These are phyloP conservation scores for Fusarium buxicola DNA, from an alignment of 2,329 filamentous ascomycete species.

Conservation along the genomic window DNA sequence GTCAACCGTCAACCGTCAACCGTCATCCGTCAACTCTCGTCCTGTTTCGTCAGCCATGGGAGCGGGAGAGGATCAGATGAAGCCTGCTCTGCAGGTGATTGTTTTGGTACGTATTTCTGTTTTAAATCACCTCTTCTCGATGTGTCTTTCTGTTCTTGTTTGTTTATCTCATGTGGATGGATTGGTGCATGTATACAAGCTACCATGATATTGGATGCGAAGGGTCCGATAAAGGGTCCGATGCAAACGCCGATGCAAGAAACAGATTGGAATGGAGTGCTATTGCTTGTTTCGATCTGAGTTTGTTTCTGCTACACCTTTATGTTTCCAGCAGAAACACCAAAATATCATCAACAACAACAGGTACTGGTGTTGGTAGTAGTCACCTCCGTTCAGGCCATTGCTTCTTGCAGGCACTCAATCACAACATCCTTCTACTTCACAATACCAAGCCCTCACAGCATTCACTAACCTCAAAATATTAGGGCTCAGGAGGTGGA, in stretches of 20 bases:
- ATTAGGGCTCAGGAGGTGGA: slow-evolving; percentile 87
- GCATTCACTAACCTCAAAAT: slow-evolving; percentile 27
- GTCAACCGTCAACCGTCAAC: slow-evolving; percentile 4
- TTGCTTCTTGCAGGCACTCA: not conserved
- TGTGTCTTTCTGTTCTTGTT: not conserved
- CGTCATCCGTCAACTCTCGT: slow-evolving; percentile 18
- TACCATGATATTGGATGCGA: not conserved
- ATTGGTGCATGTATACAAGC: slow-evolving; percentile 11
- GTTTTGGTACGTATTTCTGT: slow-evolving; percentile 70
- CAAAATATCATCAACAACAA: not conserved
- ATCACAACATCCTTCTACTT: not conserved
- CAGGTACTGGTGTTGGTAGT: too few species aligned
- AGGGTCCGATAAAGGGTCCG: not conserved
- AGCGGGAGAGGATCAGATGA: slow-evolving; percentile 43
- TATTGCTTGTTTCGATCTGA: not conserved
- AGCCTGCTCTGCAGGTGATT: slow-evolving; percentile 77
- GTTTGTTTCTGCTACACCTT: not conserved
- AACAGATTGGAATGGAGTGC: not conserved
- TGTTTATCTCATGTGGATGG: slow-evolving; percentile 14
- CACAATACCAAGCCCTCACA: not conserved
- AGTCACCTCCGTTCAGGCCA: too few species aligned
- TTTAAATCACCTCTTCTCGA: slow-evolving; percentile 10
- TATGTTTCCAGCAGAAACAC: not conserved
- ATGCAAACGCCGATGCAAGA: not conserved
- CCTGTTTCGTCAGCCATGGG: slow-evolving; percentile 30